Base-by-base conservation (phyloP, 257 asterid genomes). In the Capsicum rhomboideum region DNA sequence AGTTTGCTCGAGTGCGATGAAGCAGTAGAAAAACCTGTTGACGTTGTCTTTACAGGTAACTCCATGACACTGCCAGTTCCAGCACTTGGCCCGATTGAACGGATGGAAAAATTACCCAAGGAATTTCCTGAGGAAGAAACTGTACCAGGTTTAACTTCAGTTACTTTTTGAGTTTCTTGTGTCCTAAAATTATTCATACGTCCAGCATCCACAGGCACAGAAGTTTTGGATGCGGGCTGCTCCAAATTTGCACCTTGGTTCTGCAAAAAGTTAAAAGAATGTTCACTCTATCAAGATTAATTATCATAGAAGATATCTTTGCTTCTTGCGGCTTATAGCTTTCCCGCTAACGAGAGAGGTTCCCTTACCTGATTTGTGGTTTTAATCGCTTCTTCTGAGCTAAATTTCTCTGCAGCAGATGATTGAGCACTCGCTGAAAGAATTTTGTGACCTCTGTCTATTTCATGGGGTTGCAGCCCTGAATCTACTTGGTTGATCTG, bases 101-200 rank as follows among this genome's bases (percentile, higher is more conserved):
- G 96, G 82, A 71, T 81, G 79, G 91, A 83, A 56, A 85, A 26
- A 88, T 87, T 89, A 78, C 87, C 85, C n/a, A 85, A 49, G 28
- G 82, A 83, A 56, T 85, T 87, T 29, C 84, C 92, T 29, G 90
- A 78, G 83, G 80, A 85, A 66, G 87, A 84, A 83, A 84, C 84
- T 82, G 87, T 56, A 82, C 63, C 84, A 78, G 88, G 81, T 83
- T 84, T 89, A 82, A 86, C 91, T 86, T 87, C 95, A 84, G 84
- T 74, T 78, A 50, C 69, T 61, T 91, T 83, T 82, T 72, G 82
- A 67, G 80, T 68, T 82, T 85, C 91, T 71, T 83, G 58, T 75
- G 52, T 82, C 18, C 77, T 7, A 26, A 55, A 54, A 79, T 79
- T 85, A 63, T 68, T 54, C 26, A 31, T 85, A 46, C 21, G 46